Conservation (phyloP, 1,139 yeast genomes). For the Nakaseomyces uthaithaninus region DNA sequence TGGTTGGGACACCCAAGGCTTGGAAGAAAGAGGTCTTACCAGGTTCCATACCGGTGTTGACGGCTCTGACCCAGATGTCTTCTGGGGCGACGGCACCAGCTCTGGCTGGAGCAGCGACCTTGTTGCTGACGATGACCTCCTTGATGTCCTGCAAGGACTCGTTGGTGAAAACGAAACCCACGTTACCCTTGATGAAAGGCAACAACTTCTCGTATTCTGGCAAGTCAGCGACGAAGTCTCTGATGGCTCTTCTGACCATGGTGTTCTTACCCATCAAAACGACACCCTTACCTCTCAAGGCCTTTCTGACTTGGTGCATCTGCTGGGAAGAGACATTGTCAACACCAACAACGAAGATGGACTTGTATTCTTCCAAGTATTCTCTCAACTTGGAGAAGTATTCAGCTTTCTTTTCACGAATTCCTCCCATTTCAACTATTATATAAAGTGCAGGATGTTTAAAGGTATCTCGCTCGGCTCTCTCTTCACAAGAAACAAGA, state of each 20-base stretch:
- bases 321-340: constrained; percentile 99
- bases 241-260: constrained; percentile 99
- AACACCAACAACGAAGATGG: constrained; percentile 97
- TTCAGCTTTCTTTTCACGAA: constrained; percentile 94
- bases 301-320: constrained; percentile 99
- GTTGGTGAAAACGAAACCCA: constrained; percentile 99
- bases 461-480: constrained; percentile 44
- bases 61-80: constrained; percentile 97
- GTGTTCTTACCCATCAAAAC: constrained; percentile 99
- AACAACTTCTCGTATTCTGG: constrained; percentile 94
- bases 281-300: constrained; percentile 89
- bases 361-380: constrained; percentile 93
- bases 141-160: constrained; percentile 85
- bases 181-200: constrained; percentile 94
- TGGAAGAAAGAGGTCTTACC: constrained; percentile 99
- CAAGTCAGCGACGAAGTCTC: constrained; percentile 87
- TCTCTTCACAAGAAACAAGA: not conserved
- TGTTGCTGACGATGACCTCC: constrained; percentile 79
- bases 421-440: constrained; percentile 98
- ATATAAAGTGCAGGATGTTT: constrained; percentile 80
- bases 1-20: constrained; percentile 99
- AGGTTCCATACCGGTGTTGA: constrained; percentile 99
- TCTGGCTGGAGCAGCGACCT: constrained; percentile 99
- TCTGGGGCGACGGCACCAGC: constrained; percentile 99
- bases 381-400: constrained; percentile 94